A percentile compares a stretch with the other conserved stretches of the same genome.
These are phyloP conservation scores for Verticillium dahliae DNA, from an alignment of 2,329 filamentous ascomycete genomes.

Conservation along the genomic window DNA sequence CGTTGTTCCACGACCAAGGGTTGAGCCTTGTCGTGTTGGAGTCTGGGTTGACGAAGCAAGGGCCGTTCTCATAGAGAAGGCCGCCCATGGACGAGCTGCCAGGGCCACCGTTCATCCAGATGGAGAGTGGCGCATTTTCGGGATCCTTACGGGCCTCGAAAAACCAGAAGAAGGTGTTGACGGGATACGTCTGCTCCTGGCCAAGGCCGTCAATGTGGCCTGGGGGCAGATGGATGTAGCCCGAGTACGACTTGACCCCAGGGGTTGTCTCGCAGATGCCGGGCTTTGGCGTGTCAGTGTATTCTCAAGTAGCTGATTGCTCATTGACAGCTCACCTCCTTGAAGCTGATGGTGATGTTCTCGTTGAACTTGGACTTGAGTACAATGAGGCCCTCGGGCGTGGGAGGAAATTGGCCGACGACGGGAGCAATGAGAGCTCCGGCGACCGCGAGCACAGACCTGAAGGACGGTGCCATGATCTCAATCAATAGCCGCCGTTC, in stretches of 20 bases:
- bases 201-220: constrained; percentile 18
- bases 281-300: constrained; percentile 28
- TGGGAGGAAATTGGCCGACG: constrained; percentile 16
- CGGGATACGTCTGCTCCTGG: constrained; percentile 34
- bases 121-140: constrained; percentile 32
- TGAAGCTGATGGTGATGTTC: constrained; percentile 56
- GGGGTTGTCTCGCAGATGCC: constrained; percentile 44
- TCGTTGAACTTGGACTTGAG: constrained; percentile 49
- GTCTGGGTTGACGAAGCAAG: constrained; percentile 44
- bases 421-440: constrained; percentile 19
- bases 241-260: constrained; percentile 56
- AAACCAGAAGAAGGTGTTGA: constrained; percentile 37
- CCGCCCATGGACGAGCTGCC: constrained; percentile 48
- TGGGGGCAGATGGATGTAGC: constrained; percentile 50
- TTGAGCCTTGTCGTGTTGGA: constrained; percentile 43
- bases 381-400: constrained; percentile 27
- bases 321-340: constrained; percentile 28
- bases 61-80: constrained; percentile 44
- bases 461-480: not conserved
- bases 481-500: no score
- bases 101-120: constrained; percentile 56
- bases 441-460: not conserved
- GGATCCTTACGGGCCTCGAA: constrained; percentile 20
- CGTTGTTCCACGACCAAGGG: constrained; percentile 54
- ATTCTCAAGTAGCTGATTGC: not conserved